These are phyloP conservation scores for Pseudohyphozyma bogoriensis DNA, from an alignment of 768 basidiomycete species.

Conservation along the genomic window DNA sequence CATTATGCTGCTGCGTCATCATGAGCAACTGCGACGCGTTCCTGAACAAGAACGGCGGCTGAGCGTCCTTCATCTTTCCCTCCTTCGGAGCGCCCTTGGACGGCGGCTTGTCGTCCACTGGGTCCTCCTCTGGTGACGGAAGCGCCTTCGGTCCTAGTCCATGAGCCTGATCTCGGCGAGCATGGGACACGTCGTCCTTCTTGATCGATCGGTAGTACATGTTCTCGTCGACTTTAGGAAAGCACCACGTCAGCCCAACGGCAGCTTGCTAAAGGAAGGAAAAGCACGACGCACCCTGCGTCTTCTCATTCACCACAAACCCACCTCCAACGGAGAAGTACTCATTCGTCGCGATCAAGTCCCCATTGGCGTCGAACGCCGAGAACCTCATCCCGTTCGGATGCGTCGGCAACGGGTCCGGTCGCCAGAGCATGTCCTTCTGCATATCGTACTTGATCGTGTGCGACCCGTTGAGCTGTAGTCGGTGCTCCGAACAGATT, in stretches of 20 bases:
- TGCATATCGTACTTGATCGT: conserved; percentile 78
- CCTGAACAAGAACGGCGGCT: conserved; percentile 33
- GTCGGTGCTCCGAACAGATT: conserved; percentile 55
- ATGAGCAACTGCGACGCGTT: conserved; percentile 33
- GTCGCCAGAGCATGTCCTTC: conserved; percentile 81
- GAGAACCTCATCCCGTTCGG: conserved; percentile 85
- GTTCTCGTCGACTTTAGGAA: conserved; percentile 51
- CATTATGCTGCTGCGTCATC: conserved; percentile 33
- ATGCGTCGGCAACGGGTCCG: conserved; percentile 69
- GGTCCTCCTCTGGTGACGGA: not conserved
- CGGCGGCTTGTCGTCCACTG: not conserved
- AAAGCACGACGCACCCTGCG: conserved; percentile 51
- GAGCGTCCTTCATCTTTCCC: not conserved
- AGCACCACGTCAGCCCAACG: not conserved
- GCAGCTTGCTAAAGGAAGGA: not conserved
- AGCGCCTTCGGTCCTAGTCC: conserved; percentile 9
- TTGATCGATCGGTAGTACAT: conserved; percentile 87
- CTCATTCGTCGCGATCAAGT: conserved; percentile 83
- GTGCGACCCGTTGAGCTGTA: conserved; percentile 62
- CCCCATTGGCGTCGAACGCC: conserved; percentile 67
- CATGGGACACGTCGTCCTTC: conserved; percentile 66
- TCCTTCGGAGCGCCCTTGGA: too few relatives aligned
- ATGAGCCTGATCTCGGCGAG: conserved; percentile 45
- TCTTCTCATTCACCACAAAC: conserved; percentile 90
- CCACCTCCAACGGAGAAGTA: conserved; percentile 71